A percentile compares a stretch with the other conserved stretches of the same genome.
These are phyloP conservation scores for Rugonectria rugulosa DNA, from an alignment of 2,329 filamentous ascomycete species.

Conservation along the genomic window DNA sequence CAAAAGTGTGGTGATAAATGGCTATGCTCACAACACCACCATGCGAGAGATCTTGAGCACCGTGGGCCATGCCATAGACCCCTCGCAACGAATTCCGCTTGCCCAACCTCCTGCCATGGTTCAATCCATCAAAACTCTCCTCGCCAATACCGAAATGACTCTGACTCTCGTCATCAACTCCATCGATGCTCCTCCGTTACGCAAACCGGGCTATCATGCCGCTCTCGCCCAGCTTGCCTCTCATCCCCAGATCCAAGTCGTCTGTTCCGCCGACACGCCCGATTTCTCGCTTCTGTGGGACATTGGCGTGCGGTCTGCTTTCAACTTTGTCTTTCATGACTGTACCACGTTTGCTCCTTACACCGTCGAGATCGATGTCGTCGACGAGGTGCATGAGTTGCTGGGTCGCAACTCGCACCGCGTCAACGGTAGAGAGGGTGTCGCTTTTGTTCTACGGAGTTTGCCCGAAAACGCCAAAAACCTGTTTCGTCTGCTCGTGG, in stretches of 20 bases:
- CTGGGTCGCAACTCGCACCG: slow-evolving; percentile 82
- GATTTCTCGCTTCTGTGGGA: slow-evolving; percentile 92
- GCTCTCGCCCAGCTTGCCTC: slow-evolving; percentile 79
- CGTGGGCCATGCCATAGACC: slow-evolving; percentile 69
- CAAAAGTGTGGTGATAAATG: slow-evolving; percentile 83
- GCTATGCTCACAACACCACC: slow-evolving; percentile 73
- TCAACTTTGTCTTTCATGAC: slow-evolving; percentile 92
- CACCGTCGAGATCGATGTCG: slow-evolving; percentile 77
- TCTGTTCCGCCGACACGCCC: slow-evolving; percentile 87
- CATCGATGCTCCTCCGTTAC: slow-evolving; percentile 80
- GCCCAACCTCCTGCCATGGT: slow-evolving; percentile 75
- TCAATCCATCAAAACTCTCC: slow-evolving; percentile 67
- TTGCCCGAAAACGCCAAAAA: slow-evolving; percentile 91
- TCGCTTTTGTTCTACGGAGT: slow-evolving; percentile 88
- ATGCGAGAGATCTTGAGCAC: slow-evolving; percentile 75
- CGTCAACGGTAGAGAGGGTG: slow-evolving; percentile 88
- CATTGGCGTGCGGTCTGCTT: slow-evolving; percentile 79
- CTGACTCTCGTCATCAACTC: slow-evolving; percentile 84
- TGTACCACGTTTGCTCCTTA: slow-evolving; percentile 87
- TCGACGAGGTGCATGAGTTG: slow-evolving; percentile 89
- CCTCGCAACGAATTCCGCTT: slow-evolving; percentile 57
- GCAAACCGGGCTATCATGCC: slow-evolving; percentile 73
- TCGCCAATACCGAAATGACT: slow-evolving; percentile 53
- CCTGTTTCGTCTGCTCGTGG: slow-evolving; percentile 84
- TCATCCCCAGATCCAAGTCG: slow-evolving; percentile 73